Percentiles rank a stretch among this genome's conserved stretches.
Conservation (phyloP, 768 basidiomycete genomes). For the Dendrothele bispora region DNA sequence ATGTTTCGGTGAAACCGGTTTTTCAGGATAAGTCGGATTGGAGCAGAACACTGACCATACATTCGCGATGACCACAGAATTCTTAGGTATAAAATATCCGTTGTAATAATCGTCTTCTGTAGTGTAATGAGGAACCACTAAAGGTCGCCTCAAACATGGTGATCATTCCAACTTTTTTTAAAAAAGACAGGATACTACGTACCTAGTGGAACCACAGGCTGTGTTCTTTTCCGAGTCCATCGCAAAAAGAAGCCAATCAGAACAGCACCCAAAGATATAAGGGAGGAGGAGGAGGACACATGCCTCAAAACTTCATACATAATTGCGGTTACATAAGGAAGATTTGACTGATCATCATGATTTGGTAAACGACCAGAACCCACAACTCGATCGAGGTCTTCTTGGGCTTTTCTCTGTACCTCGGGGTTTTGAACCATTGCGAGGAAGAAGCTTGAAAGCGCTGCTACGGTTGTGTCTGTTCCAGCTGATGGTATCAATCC, state of each 20-base stretch:
- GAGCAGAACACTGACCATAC: conserved; percentile 3
- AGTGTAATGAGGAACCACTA: conserved; percentile 5
- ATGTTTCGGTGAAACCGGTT: neutral
- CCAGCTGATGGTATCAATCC: conserved; percentile 1
- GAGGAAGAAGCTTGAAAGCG: neutral
- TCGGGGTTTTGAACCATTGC: conserved; percentile 1
- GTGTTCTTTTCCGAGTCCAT: conserved; percentile 20
- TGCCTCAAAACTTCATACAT: conserved; percentile 18
- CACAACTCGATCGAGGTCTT: conserved; percentile 23
- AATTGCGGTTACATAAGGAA: conserved; percentile 30
- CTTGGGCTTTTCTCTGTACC: conserved; percentile 5
- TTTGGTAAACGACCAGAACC: conserved; percentile 19
- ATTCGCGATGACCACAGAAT: conserved; percentile 1
- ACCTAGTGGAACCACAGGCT: neutral
- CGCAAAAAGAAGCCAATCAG: too few species aligned
- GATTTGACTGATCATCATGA: conserved; percentile 21
- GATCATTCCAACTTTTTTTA: too few species aligned
- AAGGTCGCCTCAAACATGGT: too few species aligned
- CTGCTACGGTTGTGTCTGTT: conserved; percentile 2
- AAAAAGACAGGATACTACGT: too few species aligned
- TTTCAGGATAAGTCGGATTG: neutral
- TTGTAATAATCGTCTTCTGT: conserved; percentile 1
- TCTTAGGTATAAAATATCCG: neutral
- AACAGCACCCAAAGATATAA: too few species aligned
- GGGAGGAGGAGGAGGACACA: neutral